Evolutionary conservation across 2,329 filamentous ascomycete species (phyloP), one percentile per base, ranked within the genome.

Genomic region (Cladosporium phlei): DNA sequence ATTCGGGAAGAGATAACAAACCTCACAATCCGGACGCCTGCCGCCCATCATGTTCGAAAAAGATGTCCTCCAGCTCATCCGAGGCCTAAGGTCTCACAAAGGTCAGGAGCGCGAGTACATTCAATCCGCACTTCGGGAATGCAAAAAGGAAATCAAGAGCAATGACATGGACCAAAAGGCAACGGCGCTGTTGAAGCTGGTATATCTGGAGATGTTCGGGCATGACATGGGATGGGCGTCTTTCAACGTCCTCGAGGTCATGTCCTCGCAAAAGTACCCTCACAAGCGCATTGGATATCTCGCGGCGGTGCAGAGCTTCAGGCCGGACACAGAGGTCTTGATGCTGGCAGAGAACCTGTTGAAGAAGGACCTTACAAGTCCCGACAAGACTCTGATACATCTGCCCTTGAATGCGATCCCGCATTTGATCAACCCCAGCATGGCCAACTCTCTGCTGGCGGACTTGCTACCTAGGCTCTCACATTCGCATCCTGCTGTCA

Each of bases 171-270:
- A 97, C 71, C 79, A 95, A 69, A 98, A 98, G 75, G 90, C 93
- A 16, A 97, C 89, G 25, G 93, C 93, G 35, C 77, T 98, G 45
- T 75, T 98, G 62, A 98, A 98, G 74, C 79, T 98, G 59, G 85
- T 96, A 44, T 98, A 98, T 66, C 80, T 98, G 55, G 93, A 98
- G 67, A 98, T 98, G 93, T 90, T 97, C 58, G 93, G 93, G 11
- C 87, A 97, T 66, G 93, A 97, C 69, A 98, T 98, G 93, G 96
- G 91, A 3, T 98, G 93, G 93, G 93, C 93, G 3, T 90, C 90
- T 10, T 98, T 98, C 70, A 88, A 98, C 66, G 91, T 97, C 43
- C 83, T 98, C 38, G 93, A 98, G 71, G 93, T 98, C 70, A 98
- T 98, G 93, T 95, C 90, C 28, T 95, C 88, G 29, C 77, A 85